These are phyloP conservation scores for Lepidium campestre DNA, from an alignment of 441 rosid genomes.

Conservation along the genomic window DNA sequence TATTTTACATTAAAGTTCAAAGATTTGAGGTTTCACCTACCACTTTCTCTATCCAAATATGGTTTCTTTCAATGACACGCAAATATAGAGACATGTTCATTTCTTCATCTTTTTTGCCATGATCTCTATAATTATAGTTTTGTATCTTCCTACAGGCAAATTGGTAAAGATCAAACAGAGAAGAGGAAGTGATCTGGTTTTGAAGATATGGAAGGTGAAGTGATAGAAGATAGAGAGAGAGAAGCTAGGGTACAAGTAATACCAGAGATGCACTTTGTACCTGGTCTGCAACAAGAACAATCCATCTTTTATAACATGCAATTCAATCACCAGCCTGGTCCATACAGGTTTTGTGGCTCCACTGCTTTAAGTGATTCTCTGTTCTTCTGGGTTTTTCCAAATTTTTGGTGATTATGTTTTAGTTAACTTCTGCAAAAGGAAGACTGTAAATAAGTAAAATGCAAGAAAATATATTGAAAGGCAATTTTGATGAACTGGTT, in stretches of 20 bases:
- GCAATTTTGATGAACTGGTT: not conserved
- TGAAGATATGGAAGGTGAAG: conserved; percentile 3
- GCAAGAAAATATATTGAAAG: not conserved
- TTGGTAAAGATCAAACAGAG: not conserved
- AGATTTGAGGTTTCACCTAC: conserved; percentile 13
- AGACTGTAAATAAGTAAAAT: not conserved
- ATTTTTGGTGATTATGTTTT: not conserved
- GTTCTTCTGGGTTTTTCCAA: not conserved
- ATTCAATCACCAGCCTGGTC: not conserved
- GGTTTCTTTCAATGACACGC: not conserved
- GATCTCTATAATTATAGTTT: conserved; percentile 1
- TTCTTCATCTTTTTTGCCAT: not conserved
- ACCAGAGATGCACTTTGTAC: not conserved
- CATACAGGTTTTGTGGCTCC: conserved; percentile 11
- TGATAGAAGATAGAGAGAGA: not conserved
- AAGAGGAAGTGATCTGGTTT: not conserved
- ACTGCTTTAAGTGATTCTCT: not conserved
- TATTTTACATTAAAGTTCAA: not conserved
- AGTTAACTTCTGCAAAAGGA: not conserved
- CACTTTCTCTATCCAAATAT: not conserved
- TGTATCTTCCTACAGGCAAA: not conserved
- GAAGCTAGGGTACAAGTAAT: not conserved
- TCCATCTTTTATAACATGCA: not conserved
- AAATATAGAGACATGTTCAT: not conserved
- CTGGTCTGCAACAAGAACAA: not conserved